These are phyloP conservation scores for Zygoascus sp. DNA, from an alignment of 1,139 yeast species.

Conservation along the genomic window DNA sequence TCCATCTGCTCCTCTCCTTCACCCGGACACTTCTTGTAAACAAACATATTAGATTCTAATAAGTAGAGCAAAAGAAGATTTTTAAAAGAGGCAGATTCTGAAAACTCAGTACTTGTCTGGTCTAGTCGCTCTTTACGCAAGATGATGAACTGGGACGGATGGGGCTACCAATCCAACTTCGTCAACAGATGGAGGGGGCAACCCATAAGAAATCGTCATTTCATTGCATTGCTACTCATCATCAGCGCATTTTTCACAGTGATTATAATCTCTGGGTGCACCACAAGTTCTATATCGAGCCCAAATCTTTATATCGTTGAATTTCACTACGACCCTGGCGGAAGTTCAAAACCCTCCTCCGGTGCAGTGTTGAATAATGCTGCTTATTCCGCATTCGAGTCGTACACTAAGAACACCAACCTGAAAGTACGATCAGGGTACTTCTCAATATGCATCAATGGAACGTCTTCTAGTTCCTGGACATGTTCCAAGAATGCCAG, in stretches of 20 bases:
- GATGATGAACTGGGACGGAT: constrained; percentile 2
- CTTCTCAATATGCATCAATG: constrained; percentile 27
- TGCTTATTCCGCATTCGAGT: constrained; percentile 21
- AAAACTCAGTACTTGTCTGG: no score
- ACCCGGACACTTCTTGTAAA: no score
- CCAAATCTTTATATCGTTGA: constrained; percentile 25
- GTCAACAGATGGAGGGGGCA: constrained; percentile 4
- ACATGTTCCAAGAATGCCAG: constrained; percentile 25
- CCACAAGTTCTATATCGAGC: constrained; percentile 20
- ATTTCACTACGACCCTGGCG: constrained; percentile 22
- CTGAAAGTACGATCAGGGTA: constrained; percentile 26
- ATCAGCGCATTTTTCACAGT: constrained; percentile 23
- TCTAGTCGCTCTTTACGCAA: neutral
- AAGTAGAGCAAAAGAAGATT: no score
- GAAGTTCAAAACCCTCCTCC: constrained; percentile 15
- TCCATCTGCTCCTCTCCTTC: no score
- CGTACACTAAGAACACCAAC: constrained; percentile 18
- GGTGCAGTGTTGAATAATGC: constrained; percentile 24
- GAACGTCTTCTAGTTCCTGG: constrained; percentile 20
- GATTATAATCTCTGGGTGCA: constrained; percentile 27
- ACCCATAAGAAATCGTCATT: constrained; percentile 21
- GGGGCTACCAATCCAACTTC: constrained; percentile 3
- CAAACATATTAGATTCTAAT: no score
- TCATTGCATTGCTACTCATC: constrained; percentile 21
- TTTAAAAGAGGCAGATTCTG: no score